A percentile compares a stretch with the other conserved stretches of the same genome.
These are phyloP conservation scores for Quercus tomentella DNA, from an alignment of 331 rosid genomes.

Conservation along the genomic window DNA sequence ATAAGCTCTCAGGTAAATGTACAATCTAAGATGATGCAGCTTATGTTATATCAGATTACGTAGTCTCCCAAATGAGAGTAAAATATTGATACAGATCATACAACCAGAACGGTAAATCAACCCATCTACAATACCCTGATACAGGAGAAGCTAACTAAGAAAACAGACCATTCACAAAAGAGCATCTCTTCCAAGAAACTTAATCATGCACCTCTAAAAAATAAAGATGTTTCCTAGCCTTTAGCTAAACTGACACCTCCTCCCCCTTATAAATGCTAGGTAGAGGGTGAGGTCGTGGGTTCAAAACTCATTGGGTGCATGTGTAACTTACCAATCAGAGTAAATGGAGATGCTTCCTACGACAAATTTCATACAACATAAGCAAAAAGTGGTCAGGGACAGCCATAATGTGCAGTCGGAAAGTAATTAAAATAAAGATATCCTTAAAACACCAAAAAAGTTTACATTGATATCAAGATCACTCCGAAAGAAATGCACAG, in stretches of 20 bases:
- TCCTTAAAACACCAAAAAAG: neutral
- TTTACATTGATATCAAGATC: neutral
- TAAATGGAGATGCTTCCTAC: neutral
- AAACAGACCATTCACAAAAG: neutral
- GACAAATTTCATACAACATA: neutral
- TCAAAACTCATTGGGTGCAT: too few relatives aligned
- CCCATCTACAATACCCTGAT: neutral
- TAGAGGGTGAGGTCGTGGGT: too few relatives aligned
- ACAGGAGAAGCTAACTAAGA: neutral
- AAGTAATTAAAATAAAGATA: neutral
- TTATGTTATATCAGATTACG: neutral
- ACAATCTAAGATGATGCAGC: neutral
- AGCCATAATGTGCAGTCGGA: neutral
- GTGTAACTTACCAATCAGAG: too few relatives aligned
- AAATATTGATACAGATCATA: neutral
- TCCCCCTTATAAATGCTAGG: too few relatives aligned
- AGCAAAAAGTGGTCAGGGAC: neutral
- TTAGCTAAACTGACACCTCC: too few relatives aligned
- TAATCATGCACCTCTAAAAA: neutral
- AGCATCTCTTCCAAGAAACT: neutral
- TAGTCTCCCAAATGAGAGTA: neutral
- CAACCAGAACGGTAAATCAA: neutral
- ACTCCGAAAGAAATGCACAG: neutral
- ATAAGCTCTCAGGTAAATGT: neutral
- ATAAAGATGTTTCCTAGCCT: neutral